Percentiles rank a stretch among this genome's conserved stretches.
Conservation (phyloP, 768 basidiomycete genomes). For the Leccinum variicolor region DNA sequence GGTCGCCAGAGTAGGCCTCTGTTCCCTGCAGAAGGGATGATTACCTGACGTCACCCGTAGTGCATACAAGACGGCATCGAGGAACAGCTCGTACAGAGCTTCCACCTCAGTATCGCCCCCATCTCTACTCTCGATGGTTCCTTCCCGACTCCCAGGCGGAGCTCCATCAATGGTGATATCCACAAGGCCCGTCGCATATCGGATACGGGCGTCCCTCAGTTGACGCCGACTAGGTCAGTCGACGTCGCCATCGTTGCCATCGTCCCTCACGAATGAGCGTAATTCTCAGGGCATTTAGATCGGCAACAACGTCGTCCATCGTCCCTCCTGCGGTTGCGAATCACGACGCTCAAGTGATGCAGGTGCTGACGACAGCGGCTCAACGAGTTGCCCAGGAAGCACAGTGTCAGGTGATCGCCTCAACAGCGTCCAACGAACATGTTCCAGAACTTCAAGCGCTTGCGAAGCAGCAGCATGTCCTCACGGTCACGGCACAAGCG, state of each 20-base stretch:
- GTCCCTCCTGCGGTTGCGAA: constrained; percentile 33
- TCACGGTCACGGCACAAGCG: constrained; percentile 68
- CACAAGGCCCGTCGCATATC: constrained; percentile 40
- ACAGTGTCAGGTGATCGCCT: constrained; percentile 61
- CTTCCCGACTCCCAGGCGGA: constrained; percentile 42
- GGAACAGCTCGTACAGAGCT: constrained; percentile 60
- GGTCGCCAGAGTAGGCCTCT: constrained; percentile 62
- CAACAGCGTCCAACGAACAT: constrained; percentile 43
- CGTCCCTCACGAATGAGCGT: constrained; percentile 5
- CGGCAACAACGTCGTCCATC: constrained; percentile 29
- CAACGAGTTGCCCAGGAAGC: constrained; percentile 75
- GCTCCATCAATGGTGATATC: constrained; percentile 44
- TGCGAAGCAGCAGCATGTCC: constrained; percentile 78
- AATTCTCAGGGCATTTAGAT: constrained; percentile 28
- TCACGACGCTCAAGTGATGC: constrained; percentile 70
- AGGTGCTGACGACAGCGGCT: constrained; percentile 72
- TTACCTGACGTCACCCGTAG: constrained; percentile 14
- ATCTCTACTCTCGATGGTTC: constrained; percentile 47
- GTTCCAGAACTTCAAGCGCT: constrained; percentile 59
- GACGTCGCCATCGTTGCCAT: background rate
- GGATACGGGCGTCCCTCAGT: constrained; percentile 37
- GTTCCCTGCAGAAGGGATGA: background rate
- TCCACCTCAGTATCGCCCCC: constrained; percentile 72
- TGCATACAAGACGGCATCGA: constrained; percentile 75
- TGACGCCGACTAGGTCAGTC: constrained; percentile 29